Base-by-base conservation (phyloP, 2,329 filamentous ascomycete species). In the Trichocomaceae sp. region DNA sequence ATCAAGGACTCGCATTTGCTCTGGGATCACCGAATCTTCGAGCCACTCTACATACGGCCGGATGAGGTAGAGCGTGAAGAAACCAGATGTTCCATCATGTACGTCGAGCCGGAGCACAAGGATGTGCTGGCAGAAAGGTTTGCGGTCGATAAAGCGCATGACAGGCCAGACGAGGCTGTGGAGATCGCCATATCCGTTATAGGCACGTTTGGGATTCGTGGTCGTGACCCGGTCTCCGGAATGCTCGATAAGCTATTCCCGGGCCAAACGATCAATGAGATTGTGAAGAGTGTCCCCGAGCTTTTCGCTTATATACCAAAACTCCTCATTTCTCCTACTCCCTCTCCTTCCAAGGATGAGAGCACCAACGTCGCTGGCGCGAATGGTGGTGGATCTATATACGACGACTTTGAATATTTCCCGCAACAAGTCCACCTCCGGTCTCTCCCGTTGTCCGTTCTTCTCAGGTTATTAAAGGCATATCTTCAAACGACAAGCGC, bases 21-120 rank as follows among this genome's bases (percentile, higher is more conserved):
- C 23, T 91, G 85, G 83, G 89, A 95, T 68, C 77, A 80, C 1
- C 83, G 90, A 15, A 72, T 75, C 1, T 83, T 82, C 63, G 88
- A 95, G 63, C 87, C 89, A 0, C 74, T 96, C 15, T 69, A 74
- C 22, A 79, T 82, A 2, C 57, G 74, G 4, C 50, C 69, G 0
- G 64, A 78, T 0, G 90, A 95, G 60, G 85, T 89, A 63, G 88
- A 78, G 66, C 89, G 88, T 1, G 74, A 78, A 3, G 57, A 60
- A 5, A 60, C 61, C 17, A 61, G 72, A 6, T 64, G 67, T 6
- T 64, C 67, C 0, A 57, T 73, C 12, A 52, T 72, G 9, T 70
- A 70, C 58, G 69, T 73, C 47, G 68, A 69, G 55, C 59, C 67
- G 3, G 59, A 71, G 50, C 41, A 62, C 17, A 61, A 67, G 31